These are phyloP conservation scores for Russula brevipes DNA, from an alignment of 768 basidiomycete genomes.

Conservation along the genomic window DNA sequence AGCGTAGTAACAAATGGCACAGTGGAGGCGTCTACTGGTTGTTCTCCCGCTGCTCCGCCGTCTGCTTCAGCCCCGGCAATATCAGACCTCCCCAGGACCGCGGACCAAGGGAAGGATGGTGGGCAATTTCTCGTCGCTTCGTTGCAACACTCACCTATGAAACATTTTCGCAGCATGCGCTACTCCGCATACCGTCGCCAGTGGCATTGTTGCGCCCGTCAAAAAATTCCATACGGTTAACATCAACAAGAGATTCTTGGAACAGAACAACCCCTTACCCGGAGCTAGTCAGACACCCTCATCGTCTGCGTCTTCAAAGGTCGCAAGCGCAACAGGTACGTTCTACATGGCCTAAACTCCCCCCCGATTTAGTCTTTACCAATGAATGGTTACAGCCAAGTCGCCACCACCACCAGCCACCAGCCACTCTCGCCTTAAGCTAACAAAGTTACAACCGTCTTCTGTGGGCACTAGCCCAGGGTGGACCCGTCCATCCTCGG, in stretches of 20 bases:
- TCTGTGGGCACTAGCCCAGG: slow-evolving; percentile 57
- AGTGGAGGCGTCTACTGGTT: slow-evolving; percentile 21
- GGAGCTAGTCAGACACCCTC: slow-evolving; percentile 43
- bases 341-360: not conserved
- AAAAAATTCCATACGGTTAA: slow-evolving; percentile 89
- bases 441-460: slow-evolving; percentile 61
- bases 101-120: slow-evolving; percentile 17
- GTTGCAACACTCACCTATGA: slow-evolving; percentile 1
- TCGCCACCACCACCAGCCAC: slow-evolving; percentile 48
- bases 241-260: slow-evolving; percentile 95
- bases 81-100: slow-evolving; percentile 18
- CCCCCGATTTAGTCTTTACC: not conserved
- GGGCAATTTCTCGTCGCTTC: slow-evolving; percentile 6
- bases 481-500: slow-evolving; percentile 77
- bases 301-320: slow-evolving; percentile 42
- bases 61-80: not conserved
- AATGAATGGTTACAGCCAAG: slow-evolving; percentile 42
- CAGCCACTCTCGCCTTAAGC: slow-evolving; percentile 76
- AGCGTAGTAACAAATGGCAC: slow-evolving; percentile 39
- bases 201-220: slow-evolving; percentile 43
- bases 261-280: slow-evolving; percentile 71
- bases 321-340: slow-evolving; percentile 52
- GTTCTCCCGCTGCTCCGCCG: slow-evolving; percentile 18
- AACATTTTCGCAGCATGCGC: slow-evolving; percentile 11
- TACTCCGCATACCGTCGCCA: slow-evolving; percentile 16